Conservation (phyloP, 345 rosid genomes). For the Aquilaria malaccensis region DNA sequence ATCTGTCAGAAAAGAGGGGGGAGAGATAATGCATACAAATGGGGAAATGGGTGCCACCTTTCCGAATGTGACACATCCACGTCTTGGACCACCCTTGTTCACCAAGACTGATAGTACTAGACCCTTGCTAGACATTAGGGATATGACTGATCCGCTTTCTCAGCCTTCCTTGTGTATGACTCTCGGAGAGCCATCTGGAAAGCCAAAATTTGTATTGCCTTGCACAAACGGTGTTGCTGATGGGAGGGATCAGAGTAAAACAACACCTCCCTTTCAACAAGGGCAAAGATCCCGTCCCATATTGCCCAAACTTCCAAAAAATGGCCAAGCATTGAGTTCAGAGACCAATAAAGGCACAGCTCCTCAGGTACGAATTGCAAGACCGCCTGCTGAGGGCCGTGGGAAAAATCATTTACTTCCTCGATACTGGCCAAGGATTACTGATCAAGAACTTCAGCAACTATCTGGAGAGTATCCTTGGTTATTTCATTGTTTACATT, state of each 20-base stretch:
- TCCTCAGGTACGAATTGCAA: conserved; percentile 50
- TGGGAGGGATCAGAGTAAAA: conserved; percentile 38
- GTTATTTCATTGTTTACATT: conserved; percentile 14
- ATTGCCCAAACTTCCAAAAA: conserved; percentile 51
- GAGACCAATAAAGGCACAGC: conserved; percentile 36
- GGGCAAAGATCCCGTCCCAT: conserved; percentile 42
- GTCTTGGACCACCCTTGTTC: conserved; percentile 19
- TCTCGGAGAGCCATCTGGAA: conserved; percentile 37
- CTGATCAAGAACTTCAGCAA: conserved; percentile 87
- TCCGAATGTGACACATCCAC: conserved; percentile 23
- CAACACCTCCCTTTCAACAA: conserved; percentile 31
- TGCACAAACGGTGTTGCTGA: conserved; percentile 33
- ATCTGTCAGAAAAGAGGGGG: conserved; percentile 30
- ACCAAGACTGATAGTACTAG: conserved; percentile 27
- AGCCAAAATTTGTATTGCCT: conserved; percentile 25
- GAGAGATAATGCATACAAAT: conserved; percentile 27
- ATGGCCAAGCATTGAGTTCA: conserved; percentile 26
- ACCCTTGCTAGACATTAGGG: conserved; percentile 40
- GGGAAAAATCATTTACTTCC: conserved; percentile 89
- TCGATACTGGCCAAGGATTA: conserved; percentile 91
- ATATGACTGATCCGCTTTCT: conserved; percentile 41
- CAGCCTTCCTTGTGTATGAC: conserved; percentile 61
- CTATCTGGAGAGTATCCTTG: conserved; percentile 90
- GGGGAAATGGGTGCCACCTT: conserved; percentile 27
- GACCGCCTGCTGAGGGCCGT: conserved; percentile 82